Percentiles rank a stretch among this genome's conserved stretches.
These are phyloP conservation scores for Cairneyella variabilis DNA, from an alignment of 495 filamentous ascomycete species.

Conservation along the genomic window DNA sequence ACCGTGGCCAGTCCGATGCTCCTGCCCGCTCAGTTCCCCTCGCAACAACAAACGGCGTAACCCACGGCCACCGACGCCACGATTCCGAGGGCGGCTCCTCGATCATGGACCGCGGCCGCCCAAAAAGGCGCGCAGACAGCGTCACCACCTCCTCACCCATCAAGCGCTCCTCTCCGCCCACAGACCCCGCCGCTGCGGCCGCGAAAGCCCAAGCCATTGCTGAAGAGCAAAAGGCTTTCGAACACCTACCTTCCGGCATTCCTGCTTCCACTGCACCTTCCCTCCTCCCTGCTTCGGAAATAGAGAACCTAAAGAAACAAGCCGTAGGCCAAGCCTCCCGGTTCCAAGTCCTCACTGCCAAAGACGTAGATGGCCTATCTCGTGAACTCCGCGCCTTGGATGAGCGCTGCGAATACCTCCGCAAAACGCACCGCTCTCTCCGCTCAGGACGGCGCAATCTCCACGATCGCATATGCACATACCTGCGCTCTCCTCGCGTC, in stretches of 20 bases:
- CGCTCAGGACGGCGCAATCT: slow-evolving; percentile 63
- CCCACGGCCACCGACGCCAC: slow-evolving; percentile 41
- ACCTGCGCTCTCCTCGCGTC: slow-evolving; percentile 57
- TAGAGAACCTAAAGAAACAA: slow-evolving; percentile 53
- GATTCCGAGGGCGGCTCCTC: slow-evolving; percentile 47
- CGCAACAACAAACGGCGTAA: slow-evolving; percentile 22
- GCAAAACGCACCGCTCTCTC: slow-evolving; percentile 64
- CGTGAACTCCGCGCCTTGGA: slow-evolving; percentile 67
- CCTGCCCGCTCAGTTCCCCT: slow-evolving; percentile 1
- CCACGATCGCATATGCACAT: slow-evolving; percentile 64
- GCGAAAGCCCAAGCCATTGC: slow-evolving; percentile 30
- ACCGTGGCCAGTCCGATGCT: slow-evolving; percentile 32
- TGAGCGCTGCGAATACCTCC: slow-evolving; percentile 66
- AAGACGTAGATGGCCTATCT: slow-evolving; percentile 63
- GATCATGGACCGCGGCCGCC: slow-evolving; percentile 57
- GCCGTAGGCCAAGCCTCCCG: slow-evolving; percentile 59
- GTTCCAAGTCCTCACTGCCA: slow-evolving; percentile 63
- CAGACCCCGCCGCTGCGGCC: slow-evolving; percentile 6
- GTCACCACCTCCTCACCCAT: too few species aligned
- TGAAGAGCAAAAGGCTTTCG: slow-evolving; percentile 46
- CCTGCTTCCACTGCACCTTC: slow-evolving; percentile 46
- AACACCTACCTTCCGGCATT: slow-evolving; percentile 54
- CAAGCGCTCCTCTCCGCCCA: slow-evolving; percentile 10
- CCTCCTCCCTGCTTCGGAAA: slow-evolving; percentile 44
- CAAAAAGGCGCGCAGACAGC: slow-evolving; percentile 40